Conservation (phyloP, 2,329 filamentous ascomycete genomes). For the Scedosporium boydii region DNA sequence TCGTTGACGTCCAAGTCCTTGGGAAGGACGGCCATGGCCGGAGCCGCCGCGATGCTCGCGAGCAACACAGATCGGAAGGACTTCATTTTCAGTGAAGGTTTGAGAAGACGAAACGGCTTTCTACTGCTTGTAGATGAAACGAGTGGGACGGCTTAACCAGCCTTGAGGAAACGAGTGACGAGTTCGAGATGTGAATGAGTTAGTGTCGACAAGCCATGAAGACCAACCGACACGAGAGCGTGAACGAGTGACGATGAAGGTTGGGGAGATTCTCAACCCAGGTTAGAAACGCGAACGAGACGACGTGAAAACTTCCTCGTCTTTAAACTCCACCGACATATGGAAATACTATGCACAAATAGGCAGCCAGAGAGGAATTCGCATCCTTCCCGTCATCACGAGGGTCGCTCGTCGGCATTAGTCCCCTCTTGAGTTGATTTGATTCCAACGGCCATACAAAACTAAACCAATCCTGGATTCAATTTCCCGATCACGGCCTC, state of each 20-base stretch:
- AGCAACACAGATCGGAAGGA: background rate
- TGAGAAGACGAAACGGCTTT: background rate
- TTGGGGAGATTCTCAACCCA: background rate
- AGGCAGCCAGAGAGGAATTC: too few species aligned
- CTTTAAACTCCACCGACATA: background rate
- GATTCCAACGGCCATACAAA: too few species aligned
- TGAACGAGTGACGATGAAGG: background rate
- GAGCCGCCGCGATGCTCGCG: background rate
- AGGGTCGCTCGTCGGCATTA: too few species aligned
- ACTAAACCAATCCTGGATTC: too few species aligned
- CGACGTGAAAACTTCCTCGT: too few species aligned
- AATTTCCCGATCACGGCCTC: too few species aligned
- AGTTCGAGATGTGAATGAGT: background rate
- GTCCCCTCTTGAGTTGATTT: too few species aligned
- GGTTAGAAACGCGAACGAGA: background rate
- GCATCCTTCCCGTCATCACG: too few species aligned
- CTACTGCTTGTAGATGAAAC: background rate
- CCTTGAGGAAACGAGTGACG: background rate
- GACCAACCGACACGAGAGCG: background rate
- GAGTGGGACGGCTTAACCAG: background rate
- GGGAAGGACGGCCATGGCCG: background rate
- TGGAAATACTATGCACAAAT: background rate
- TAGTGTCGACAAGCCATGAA: background rate
- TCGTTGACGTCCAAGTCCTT: background rate
- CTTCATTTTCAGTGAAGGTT: background rate